These are phyloP conservation scores for Fulvia fulva DNA, from an alignment of 2,329 filamentous ascomycete species.

Conservation along the genomic window DNA sequence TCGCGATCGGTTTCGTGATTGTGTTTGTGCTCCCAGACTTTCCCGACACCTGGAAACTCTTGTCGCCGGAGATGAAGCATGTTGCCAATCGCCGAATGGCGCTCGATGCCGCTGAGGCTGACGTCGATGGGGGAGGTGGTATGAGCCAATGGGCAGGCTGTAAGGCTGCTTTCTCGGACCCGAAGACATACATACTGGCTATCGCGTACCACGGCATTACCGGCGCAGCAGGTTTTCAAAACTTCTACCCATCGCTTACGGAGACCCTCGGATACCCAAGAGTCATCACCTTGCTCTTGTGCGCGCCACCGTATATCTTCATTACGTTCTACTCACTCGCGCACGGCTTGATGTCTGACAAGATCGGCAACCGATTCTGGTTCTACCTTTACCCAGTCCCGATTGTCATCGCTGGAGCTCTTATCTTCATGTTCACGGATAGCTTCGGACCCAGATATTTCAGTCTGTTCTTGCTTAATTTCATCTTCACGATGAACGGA, in stretches of 20 bases:
- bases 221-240: slow-evolving; percentile 51
- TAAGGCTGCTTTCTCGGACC: slow-evolving; percentile 50
- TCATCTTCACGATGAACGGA: slow-evolving; percentile 54
- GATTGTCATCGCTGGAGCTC: slow-evolving; percentile 48
- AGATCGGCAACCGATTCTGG: slow-evolving; percentile 46
- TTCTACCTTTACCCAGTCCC: slow-evolving; percentile 53
- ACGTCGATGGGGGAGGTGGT: slow-evolving; percentile 46
- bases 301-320: slow-evolving; percentile 53
- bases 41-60: slow-evolving; percentile 41
- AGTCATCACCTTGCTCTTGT: slow-evolving; percentile 48
- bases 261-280: slow-evolving; percentile 42
- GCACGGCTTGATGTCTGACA: slow-evolving; percentile 46
- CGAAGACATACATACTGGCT: slow-evolving; percentile 49
- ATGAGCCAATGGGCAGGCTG: slow-evolving; percentile 49
- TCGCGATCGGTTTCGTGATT: slow-evolving; percentile 23
- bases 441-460: slow-evolving; percentile 54
- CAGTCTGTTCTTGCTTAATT: slow-evolving; percentile 52
- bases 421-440: slow-evolving; percentile 53
- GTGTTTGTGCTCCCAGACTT: slow-evolving; percentile 48
- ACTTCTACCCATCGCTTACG: slow-evolving; percentile 55
- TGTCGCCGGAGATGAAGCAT: slow-evolving; percentile 43
- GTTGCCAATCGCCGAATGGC: slow-evolving; percentile 49
- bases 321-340: slow-evolving; percentile 48
- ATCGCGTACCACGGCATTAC: slow-evolving; percentile 48
- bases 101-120: slow-evolving; percentile 49